Evolutionary conservation across 2,329 filamentous ascomycete genomes (phyloP), one percentile per base, ranked within the genome.

Genomic region (Hortaea werneckii): DNA sequence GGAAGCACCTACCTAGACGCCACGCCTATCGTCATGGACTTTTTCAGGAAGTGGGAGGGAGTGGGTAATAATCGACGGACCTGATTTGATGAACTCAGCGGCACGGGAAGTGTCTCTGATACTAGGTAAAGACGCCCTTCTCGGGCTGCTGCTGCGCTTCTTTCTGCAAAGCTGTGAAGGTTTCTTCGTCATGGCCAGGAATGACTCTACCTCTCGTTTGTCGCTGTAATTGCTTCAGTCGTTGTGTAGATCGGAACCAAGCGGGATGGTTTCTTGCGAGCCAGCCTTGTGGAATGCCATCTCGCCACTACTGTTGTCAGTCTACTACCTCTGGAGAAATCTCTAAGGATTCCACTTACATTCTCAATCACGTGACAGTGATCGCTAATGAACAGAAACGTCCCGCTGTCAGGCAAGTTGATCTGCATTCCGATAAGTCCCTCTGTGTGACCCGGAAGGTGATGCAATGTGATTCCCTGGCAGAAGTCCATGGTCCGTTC

Each of bases 281-380:
- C 62, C 63, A 65, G 6, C 59, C 61, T 50, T 64, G 62, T 6
- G 62, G 61, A 29, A 61, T 61, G 32, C 61, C 60, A 43, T 64
- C 61, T 34, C 59, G 54, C 58, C 61, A 63, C 59, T 62, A 41
- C n/a, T 4, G 46, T 12, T 6, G 27, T 53, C 27, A 52, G 46
- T n/a, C n/a, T n/a, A n/a, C n/a, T n/a, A n/a, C n/a, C n/a, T n/a
- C n/a, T n/a, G n/a, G n/a, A n/a, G n/a, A n/a, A n/a, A n/a, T n/a
- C n/a, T n/a, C n/a, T n/a, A n/a, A n/a, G n/a, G n/a, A n/a, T n/a
- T n/a, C n/a, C n/a, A n/a, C n/a, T n/a, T 43, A 58, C 59, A 42
- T 64, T 64, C 49, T 64, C 60, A 37, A 64, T 64, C 6, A 64
- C 61, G 46, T 65, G 61, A 50, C 59, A 65, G 42, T 64, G 61